phyloP scores from a whole-genome alignment of 2,329 filamentous ascomycete genomes.

The Lecanicillium sp. region DNA sequence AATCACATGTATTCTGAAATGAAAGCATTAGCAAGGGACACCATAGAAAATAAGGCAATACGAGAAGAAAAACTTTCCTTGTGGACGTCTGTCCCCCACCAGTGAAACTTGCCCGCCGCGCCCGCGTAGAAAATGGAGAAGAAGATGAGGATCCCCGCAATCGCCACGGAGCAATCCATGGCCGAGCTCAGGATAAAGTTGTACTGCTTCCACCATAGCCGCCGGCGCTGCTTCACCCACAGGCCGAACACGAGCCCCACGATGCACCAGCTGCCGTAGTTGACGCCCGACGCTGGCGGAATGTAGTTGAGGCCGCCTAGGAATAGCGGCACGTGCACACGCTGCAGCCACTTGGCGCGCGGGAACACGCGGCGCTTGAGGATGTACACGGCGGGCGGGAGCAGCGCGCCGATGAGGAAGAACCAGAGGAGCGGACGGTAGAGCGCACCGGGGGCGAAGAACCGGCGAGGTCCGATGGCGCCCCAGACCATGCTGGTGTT shows the following conservation, averaged over 20 bases:
- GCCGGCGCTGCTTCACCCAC: slow-evolving; percentile 20
- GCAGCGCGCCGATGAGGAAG: slow-evolving; percentile 44
- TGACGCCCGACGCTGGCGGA: slow-evolving; percentile 27
- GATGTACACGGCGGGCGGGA: slow-evolving; percentile 43
- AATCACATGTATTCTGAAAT: slow-evolving; percentile 20
- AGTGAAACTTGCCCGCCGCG: slow-evolving; percentile 21
- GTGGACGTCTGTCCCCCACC: slow-evolving; percentile 26
- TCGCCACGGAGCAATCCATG: slow-evolving; percentile 26
- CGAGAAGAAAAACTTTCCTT: slow-evolving; percentile 10
- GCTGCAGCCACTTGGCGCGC: slow-evolving; percentile 21
- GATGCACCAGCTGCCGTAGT: slow-evolving; percentile 28
- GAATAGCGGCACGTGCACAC: slow-evolving; percentile 26
- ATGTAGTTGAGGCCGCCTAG: slow-evolving; percentile 28
- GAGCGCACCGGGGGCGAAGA: slow-evolving; percentile 45
- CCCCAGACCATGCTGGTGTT: slow-evolving; percentile 52
- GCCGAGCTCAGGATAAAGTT: slow-evolving; percentile 29
- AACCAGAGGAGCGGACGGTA: slow-evolving; percentile 47
- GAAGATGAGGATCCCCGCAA: slow-evolving; percentile 29
- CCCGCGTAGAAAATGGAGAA: slow-evolving; percentile 28
- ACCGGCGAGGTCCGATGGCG: slow-evolving; percentile 47
- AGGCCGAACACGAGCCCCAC: slow-evolving; percentile 25
- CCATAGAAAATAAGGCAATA: neutral
- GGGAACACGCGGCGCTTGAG: slow-evolving; percentile 21
- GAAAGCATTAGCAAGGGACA: neutral
- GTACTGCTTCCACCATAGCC: slow-evolving; percentile 26